Evolutionary conservation across 2,329 filamentous ascomycete genomes (phyloP).

Genomic region (Boeremia exigua): DNA sequence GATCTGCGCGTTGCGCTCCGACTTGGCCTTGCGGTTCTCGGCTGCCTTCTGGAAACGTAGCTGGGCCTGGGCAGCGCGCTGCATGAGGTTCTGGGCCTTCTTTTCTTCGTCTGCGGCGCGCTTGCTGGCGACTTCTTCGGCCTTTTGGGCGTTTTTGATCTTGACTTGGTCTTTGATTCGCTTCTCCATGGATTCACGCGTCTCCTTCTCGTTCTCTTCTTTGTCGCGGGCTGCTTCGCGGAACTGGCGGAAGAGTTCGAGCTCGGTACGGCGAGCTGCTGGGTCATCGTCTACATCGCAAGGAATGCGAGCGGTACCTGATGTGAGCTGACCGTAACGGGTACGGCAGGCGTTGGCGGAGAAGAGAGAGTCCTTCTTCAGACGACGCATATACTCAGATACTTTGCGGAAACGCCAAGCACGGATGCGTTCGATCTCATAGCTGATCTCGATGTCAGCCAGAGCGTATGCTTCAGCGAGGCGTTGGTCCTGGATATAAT

Average conservation of each 20-base stretch:
- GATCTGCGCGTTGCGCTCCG: conserved; percentile 24
- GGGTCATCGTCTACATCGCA: conserved; percentile 53
- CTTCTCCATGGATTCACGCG: conserved; percentile 17
- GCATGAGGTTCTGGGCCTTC: conserved; percentile 29
- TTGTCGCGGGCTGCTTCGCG: conserved; percentile 28
- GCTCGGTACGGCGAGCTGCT: conserved; percentile 43
- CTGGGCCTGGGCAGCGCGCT: conserved; percentile 30
- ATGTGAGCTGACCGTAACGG: conserved; percentile 49
- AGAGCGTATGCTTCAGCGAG: conserved; percentile 50
- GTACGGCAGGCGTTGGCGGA: conserved; percentile 55
- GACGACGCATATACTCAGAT: conserved; percentile 50
- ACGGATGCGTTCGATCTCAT: conserved; percentile 49
- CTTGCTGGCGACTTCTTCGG: conserved; percentile 28
- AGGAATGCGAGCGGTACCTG: conserved; percentile 54
- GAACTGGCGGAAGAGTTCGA: conserved; percentile 25
- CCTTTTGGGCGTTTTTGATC: conserved; percentile 29
- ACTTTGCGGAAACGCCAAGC: conserved; percentile 55
- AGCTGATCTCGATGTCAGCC: conserved; percentile 52
- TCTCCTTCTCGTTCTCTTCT: conserved; percentile 28
- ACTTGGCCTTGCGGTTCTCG: conserved; percentile 24
- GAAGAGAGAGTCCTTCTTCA: conserved; percentile 51
- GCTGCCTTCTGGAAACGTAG: conserved; percentile 22
- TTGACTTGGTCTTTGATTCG: conserved; percentile 28
- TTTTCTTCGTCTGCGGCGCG: conserved; percentile 21
- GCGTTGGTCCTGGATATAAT: conserved; percentile 49